Evolutionary conservation across 2,329 filamentous ascomycete genomes (phyloP).

Genomic region (Aureobasidium melanogenum): DNA sequence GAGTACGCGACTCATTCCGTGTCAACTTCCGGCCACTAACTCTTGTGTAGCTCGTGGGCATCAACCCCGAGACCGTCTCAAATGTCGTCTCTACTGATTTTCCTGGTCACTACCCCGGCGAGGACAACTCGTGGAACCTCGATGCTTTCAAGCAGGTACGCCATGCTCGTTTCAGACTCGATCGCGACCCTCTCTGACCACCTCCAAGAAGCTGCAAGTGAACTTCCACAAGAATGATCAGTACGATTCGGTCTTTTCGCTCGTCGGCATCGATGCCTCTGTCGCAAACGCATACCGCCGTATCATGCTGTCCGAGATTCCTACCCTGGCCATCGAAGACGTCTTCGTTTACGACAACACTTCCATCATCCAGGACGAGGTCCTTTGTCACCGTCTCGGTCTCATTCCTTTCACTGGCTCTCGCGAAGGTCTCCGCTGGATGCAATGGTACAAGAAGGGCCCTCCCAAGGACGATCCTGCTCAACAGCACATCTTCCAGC

Average conservation of each 20-base stretch:
- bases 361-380: slow-evolving; percentile 95
- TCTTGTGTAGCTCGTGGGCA: slow-evolving; percentile 55
- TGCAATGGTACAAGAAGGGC: slow-evolving; percentile 74
- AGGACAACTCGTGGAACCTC: slow-evolving; percentile 73
- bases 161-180: background rate
- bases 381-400: slow-evolving; percentile 81
- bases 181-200: background rate
- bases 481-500: slow-evolving; percentile 33
- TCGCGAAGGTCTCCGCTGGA: slow-evolving; percentile 66
- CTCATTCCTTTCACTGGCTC: slow-evolving; percentile 81
- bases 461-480: slow-evolving; percentile 47
- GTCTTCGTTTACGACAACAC: slow-evolving; percentile 96
- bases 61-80: slow-evolving; percentile 84
- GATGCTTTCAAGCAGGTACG: slow-evolving; percentile 57
- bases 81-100: slow-evolving; percentile 86
- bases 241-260: slow-evolving; percentile 75
- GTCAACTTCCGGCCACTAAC: background rate
- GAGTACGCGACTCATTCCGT: slow-evolving; percentile 6
- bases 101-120: slow-evolving; percentile 81
- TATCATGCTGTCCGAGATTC: slow-evolving; percentile 89
- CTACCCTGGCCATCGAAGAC: slow-evolving; percentile 86
- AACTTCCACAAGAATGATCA: slow-evolving; percentile 76
- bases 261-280: slow-evolving; percentile 83
- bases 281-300: slow-evolving; percentile 96
- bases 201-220: slow-evolving; percentile 56